Conservation (phyloP, 495 filamentous ascomycete species). For the Xylaria acuta region DNA sequence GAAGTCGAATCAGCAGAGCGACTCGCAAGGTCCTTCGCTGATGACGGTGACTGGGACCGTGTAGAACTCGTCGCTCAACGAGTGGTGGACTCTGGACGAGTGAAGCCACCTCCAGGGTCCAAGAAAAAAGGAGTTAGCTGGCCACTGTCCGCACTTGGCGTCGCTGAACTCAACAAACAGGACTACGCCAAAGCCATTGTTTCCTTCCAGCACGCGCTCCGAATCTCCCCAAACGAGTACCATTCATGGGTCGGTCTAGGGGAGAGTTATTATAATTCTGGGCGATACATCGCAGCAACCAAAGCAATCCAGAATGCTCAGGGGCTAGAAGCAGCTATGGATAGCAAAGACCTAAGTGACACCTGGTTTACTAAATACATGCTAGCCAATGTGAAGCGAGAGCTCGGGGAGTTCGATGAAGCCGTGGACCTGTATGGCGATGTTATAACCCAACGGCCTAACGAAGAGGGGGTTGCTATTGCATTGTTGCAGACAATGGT, state of each 20-base stretch:
- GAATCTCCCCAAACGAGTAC: constrained; percentile 83
- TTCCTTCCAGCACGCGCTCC: constrained; percentile 89
- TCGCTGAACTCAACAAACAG: constrained; percentile 95
- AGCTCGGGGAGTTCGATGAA: constrained; percentile 86
- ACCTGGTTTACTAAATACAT: constrained; percentile 97
- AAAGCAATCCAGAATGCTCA: constrained; percentile 87
- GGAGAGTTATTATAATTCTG: constrained; percentile 94
- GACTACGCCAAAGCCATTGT: constrained; percentile 86
- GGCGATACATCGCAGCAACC: constrained; percentile 88
- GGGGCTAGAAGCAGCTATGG: constrained; percentile 64
- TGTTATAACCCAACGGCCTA: constrained; percentile 68
- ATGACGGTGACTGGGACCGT: constrained; percentile 92
- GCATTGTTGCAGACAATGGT: constrained; percentile 85
- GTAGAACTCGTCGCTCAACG: constrained; percentile 91
- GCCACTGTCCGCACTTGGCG: constrained; percentile 93
- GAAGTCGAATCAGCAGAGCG: constrained; percentile 90
- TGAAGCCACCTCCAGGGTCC: constrained; percentile 85
- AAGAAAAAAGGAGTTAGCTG: constrained; percentile 91
- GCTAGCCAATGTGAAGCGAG: constrained; percentile 92
- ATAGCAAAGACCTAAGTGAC: constrained; percentile 55
- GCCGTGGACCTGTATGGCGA: constrained; percentile 76
- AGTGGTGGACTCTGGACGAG: constrained; percentile 90
- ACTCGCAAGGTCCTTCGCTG: constrained; percentile 82
- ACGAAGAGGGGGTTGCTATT: constrained; percentile 85
- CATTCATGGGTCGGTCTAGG: constrained; percentile 95